Evolutionary conservation across 805 yeast species (phyloP), one percentile per base, ranked within the genome.

Genomic region (Kregervanrija pseudodelftensis): DNA sequence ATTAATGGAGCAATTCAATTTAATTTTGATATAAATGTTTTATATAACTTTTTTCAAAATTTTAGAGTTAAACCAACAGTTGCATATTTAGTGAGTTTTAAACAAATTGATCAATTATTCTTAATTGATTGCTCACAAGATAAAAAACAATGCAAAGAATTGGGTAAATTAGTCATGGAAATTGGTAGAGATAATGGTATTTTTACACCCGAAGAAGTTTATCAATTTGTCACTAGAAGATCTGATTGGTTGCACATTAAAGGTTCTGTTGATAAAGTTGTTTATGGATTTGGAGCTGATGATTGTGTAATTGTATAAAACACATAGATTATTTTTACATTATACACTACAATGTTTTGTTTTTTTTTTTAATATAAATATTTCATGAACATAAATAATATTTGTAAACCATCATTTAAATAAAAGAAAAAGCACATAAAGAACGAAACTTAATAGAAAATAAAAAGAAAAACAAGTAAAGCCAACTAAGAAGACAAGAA

Each of bases 201-300:
- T 4, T 84, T 91, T 57, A 78, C 82, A 30, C 95, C 95, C 39
- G 98, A 93, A 54, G 99, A 91, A 54, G 82, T 91, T n/a, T 85
- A 87, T 56, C 95, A 87, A 58, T 85, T 90, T 64, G 93, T 89
- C 5, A 89, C 85, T 52, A 69, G 95, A 49, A 70, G 99, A 45
- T 74, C 80, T 33, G 99, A 91, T 61, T 91, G 99, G 99, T 65
- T 75, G 0, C 57, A 67, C 33, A 84, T 91, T 28, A 82, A 79
- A 52, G 70, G 74, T 49, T 85, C 84, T 47, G 97, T 91, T 9
- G 98, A 91, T 63, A 87, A 83, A 60, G 90, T 87, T n/a, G 85
- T 93, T 81, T 93, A 89, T 58, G 98, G 99, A 0, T 71, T 91
- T 43, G 89, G 87, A 13, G 64, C 82, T 30, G 84, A 79, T 28